Evolutionary conservation across 2,329 filamentous ascomycete species (phyloP).

Genomic region (Fusarium euwallaceae): DNA sequence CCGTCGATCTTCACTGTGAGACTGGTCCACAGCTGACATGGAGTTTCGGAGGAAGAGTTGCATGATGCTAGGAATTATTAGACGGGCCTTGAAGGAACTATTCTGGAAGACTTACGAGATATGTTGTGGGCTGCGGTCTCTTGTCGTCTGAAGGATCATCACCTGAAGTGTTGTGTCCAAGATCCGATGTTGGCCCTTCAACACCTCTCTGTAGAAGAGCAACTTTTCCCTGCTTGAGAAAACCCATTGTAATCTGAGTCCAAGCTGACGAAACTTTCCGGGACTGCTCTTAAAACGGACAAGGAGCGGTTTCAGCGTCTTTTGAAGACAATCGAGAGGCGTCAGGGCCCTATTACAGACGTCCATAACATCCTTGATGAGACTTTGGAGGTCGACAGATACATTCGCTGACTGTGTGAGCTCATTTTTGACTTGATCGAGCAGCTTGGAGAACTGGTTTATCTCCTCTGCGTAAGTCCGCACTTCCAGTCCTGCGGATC

Average conservation of each 20-base stretch:
- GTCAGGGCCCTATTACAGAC: background rate
- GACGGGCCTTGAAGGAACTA: too few relatives aligned
- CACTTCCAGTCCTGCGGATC: background rate
- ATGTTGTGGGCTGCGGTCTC: background rate
- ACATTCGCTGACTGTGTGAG: background rate
- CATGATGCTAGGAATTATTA: background rate
- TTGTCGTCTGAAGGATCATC: background rate
- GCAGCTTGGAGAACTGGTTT: background rate
- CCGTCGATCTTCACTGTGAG: background rate
- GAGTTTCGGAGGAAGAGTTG: background rate
- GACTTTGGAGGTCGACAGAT: background rate
- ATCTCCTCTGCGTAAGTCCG: background rate
- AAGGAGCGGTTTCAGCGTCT: background rate
- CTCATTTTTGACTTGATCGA: background rate
- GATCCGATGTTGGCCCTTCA: background rate
- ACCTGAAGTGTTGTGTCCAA: background rate
- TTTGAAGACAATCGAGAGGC: background rate
- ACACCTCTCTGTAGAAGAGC: background rate
- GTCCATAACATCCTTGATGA: background rate
- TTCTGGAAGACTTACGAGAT: background rate
- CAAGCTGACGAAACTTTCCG: background rate
- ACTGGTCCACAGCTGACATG: background rate
- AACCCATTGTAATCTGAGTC: background rate
- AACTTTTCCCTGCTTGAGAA: background rate
- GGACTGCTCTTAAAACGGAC: background rate